Base-by-base conservation (phyloP, 2,329 filamentous ascomycete species). In the Phialophora expanda region DNA sequence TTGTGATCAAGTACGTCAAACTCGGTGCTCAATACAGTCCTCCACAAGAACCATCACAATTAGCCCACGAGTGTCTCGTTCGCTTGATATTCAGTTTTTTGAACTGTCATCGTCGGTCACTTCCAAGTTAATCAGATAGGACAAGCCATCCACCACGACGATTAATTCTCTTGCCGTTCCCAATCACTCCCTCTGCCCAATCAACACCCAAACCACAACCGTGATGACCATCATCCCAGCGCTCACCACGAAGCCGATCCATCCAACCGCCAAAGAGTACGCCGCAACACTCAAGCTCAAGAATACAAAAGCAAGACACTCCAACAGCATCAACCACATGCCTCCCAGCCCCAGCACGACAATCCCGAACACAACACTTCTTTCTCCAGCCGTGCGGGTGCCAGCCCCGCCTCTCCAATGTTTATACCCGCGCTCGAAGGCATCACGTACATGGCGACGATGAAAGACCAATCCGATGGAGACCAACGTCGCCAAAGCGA, bases 251-350 rank as follows among this genome's bases (percentile, higher is more conserved):
- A 70, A 66, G 2, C 56, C 66, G 44, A 70, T 68, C 68, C 68
- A 70, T 6, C 68, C 68, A 4, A 70, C 66, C 8, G 66, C 64
- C 11, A 68, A 46, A 22, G 41, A 65, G 34, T 70, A 66, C 17
- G 61, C 62, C 8, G 62, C 66, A 17, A 70, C 61, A 38, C 59
- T 64, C 17, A 70, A 48, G 20, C 62, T 66, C 55, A 67, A 60
- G 54, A 70, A 68, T 50, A 70, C 67, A 60, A 70, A 66, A 7
- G 66, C 68, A 44, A 70, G 28, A 48, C 65, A 64, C 44, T 64
- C 61, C 24, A 67, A 14, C 38, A 68, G 46, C 57, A 68, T 66
- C 34, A 70, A 30, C 60, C 66, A 66, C 56, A 68, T 56, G 2
- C 66, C 66, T 3, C 66, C 66, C 4, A 57, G 7, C 0, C 66